phyloP scores from a whole-genome alignment of 2,329 filamentous ascomycete species.

The Davidsoniella neocaledoniae region DNA sequence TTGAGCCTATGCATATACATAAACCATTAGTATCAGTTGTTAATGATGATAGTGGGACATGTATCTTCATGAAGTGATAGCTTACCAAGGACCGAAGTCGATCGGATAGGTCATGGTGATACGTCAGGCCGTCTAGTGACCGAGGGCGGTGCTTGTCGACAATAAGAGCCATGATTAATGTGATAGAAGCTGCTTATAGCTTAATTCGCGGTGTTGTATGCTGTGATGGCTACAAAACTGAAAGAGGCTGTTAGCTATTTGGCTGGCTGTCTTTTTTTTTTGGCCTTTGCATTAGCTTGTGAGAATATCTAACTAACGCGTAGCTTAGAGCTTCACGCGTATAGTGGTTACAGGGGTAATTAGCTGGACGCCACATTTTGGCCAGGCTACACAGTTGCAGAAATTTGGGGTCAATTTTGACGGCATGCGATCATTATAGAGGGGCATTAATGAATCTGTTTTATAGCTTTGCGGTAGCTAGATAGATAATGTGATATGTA shows the following conservation, averaged over 20 bases:
- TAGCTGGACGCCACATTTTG: constrained; percentile 5
- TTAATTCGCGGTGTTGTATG: not conserved
- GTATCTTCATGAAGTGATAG: constrained; percentile 2
- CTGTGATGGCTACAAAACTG: not conserved
- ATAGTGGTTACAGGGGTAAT: constrained; percentile 11
- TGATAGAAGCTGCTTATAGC: not conserved
- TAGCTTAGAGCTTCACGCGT: constrained; percentile 10
- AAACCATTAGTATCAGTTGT: not conserved
- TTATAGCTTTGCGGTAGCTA: not conserved
- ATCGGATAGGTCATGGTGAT: constrained; percentile 76
- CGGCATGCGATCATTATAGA: not conserved
- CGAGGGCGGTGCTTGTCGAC: constrained; percentile 58
- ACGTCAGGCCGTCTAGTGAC: constrained; percentile 62
- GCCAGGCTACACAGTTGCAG: not conserved
- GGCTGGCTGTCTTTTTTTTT: not conserved
- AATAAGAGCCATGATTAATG: constrained; percentile 43
- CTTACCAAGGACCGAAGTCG: constrained; percentile 71
- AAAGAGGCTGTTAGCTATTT: not conserved
- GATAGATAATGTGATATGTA: not conserved
- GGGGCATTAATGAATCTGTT: not conserved
- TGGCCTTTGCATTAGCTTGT: not conserved
- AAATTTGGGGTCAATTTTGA: not conserved
- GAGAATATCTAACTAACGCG: not conserved
- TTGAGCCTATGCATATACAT: constrained; percentile 50
- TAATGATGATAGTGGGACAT: not conserved